phyloP scores from a whole-genome alignment of 179 eudicot genomes.

The Carnegiea gigantea region DNA sequence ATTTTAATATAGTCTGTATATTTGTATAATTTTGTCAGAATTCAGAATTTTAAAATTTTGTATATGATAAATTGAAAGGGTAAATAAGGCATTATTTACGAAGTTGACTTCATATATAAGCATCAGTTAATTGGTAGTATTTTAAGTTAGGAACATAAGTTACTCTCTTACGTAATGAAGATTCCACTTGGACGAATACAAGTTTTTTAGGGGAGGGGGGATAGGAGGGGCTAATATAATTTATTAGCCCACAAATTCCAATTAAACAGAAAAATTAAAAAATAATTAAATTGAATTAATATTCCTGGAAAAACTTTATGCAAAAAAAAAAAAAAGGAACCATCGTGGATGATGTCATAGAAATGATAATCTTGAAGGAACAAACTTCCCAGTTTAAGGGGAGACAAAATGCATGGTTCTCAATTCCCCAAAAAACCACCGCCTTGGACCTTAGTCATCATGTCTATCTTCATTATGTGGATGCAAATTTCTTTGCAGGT shows the following conservation, averaged over 20 bases:
- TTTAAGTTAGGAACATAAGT: too few relatives aligned
- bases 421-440: constrained; percentile 36
- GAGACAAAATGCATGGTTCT: constrained; percentile 32
- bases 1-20: too few relatives aligned
- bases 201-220: too few relatives aligned
- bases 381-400: constrained; percentile 37
- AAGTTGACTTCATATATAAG: too few relatives aligned
- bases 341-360: constrained; percentile 30
- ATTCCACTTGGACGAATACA: background rate
- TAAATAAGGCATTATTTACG: too few relatives aligned
- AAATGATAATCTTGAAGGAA: constrained; percentile 26
- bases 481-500: background rate
- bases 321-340: background rate
- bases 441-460: constrained; percentile 4
- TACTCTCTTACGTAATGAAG: background rate
- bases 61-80: too few relatives aligned
- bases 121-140: too few relatives aligned
- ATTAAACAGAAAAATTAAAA: background rate
- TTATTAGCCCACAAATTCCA: too few relatives aligned
- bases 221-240: too few relatives aligned
- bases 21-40: too few relatives aligned
- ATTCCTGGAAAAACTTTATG: background rate
- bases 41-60: too few relatives aligned
- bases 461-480: background rate
- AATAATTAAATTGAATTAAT: background rate